Conservation (phyloP, 129 eudicot species). For the Centrapalus pauciflorus region DNA sequence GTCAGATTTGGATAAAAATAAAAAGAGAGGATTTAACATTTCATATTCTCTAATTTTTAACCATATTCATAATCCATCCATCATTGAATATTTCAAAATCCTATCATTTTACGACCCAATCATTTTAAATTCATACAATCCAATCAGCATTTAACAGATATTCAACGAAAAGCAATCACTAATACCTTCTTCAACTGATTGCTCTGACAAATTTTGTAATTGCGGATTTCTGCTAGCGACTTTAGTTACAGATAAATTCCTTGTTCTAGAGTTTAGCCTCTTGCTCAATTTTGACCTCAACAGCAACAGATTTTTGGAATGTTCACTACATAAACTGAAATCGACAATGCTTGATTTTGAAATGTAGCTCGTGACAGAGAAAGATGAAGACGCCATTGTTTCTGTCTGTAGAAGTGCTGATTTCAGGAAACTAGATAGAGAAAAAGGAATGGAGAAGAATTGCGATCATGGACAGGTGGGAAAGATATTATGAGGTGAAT, state of each 20-base stretch:
- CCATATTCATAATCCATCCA: too few relatives aligned
- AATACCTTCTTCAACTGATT: slow-evolving; percentile 31
- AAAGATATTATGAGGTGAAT: slow-evolving; percentile 6
- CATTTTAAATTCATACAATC: neutral
- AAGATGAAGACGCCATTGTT: slow-evolving; percentile 48
- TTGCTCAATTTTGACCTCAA: slow-evolving; percentile 14
- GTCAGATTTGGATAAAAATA: too few relatives aligned
- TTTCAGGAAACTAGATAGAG: neutral
- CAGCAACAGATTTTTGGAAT: slow-evolving; percentile 18
- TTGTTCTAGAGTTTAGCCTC: slow-evolving; percentile 6
- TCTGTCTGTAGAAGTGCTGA: neutral
- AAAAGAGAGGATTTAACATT: too few relatives aligned
- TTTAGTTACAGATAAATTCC: slow-evolving; percentile 27
- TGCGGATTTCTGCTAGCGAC: slow-evolving; percentile 35
- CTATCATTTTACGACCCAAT: too few relatives aligned
- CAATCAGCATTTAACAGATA: too few relatives aligned
- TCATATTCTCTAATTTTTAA: too few relatives aligned
- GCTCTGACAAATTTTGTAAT: slow-evolving; percentile 21
- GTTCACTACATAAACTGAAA: slow-evolving; percentile 17
- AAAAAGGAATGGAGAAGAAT: slow-evolving; percentile 14
- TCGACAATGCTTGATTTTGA: slow-evolving; percentile 31
- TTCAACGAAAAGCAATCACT: neutral
- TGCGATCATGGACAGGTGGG: neutral
- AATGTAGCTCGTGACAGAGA: slow-evolving; percentile 24
- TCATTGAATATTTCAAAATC: too few relatives aligned